Conservation (phyloP, 2,329 filamentous ascomycete genomes). For the Cladorrhinum sp. region DNA sequence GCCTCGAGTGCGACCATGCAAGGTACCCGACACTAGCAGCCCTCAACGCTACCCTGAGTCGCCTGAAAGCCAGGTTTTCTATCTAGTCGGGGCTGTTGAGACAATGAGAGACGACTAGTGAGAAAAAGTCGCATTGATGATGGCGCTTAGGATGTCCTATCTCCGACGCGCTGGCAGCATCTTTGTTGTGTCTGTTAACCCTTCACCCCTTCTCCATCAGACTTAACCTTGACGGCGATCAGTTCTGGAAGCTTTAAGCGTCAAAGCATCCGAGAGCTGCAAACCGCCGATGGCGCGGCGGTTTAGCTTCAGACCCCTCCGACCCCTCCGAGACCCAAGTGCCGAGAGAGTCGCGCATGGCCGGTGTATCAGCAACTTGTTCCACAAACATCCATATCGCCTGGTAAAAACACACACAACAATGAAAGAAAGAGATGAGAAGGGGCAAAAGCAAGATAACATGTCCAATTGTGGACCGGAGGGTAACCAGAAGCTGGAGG, state of each 20-base stretch:
- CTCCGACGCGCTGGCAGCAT: neutral
- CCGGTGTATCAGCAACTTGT: slow-evolving; percentile 9
- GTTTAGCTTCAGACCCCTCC: neutral
- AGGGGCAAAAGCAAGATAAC: slow-evolving; percentile 8
- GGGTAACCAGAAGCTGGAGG: slow-evolving; percentile 14
- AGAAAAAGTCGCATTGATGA: slow-evolving; percentile 11
- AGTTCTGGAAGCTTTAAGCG: slow-evolving; percentile 25
- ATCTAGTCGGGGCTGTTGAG: slow-evolving; percentile 2
- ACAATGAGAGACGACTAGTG: neutral
- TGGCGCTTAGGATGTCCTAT: slow-evolving; percentile 9
- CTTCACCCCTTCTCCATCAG: slow-evolving; percentile 5
- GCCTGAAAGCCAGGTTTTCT: slow-evolving; percentile 4
- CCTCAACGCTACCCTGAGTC: slow-evolving; percentile 19
- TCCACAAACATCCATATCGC: slow-evolving; percentile 16
- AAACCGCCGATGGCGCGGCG: neutral
- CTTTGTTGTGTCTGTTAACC: neutral
- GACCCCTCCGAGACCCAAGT: too few species aligned
- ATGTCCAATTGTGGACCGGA: slow-evolving; percentile 17
- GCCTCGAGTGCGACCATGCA: slow-evolving; percentile 20
- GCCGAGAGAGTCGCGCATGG: neutral
- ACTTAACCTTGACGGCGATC: slow-evolving; percentile 9
- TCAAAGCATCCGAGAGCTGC: neutral
- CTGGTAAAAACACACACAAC: slow-evolving; percentile 10
- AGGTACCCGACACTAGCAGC: slow-evolving; percentile 28
- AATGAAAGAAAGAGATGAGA: slow-evolving; percentile 8